phyloP scores from a whole-genome alignment of 805 yeast genomes.

The Candida qinlingensis region DNA sequence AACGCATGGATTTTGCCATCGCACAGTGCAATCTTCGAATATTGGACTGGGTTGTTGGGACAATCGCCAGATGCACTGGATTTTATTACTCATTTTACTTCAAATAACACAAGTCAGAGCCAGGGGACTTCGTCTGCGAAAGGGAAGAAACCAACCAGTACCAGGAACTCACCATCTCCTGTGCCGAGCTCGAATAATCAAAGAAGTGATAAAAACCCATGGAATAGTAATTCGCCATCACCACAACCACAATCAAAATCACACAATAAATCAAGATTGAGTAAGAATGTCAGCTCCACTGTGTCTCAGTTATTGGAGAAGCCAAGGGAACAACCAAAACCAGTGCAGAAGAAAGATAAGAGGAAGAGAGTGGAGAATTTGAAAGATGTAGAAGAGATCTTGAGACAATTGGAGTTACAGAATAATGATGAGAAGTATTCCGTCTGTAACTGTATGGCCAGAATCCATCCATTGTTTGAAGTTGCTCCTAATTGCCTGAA shows the following conservation, averaged over 20 bases:
- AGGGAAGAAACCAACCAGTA: background rate
- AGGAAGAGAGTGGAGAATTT: conserved; percentile 47
- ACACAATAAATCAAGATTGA: conserved; percentile 10
- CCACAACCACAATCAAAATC: background rate
- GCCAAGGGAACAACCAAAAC: conserved; percentile 25
- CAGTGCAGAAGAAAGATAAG: conserved; percentile 32
- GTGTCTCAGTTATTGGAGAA: conserved; percentile 45
- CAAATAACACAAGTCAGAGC: conserved; percentile 5
- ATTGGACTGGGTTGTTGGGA: conserved; percentile 53
- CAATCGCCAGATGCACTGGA: conserved; percentile 47
- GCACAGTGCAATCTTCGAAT: conserved; percentile 43
- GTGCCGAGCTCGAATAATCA: too few relatives aligned
- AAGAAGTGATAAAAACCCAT: conserved; percentile 8
- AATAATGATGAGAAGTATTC: conserved; percentile 21
- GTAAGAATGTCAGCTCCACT: conserved; percentile 24
- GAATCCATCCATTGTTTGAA: conserved; percentile 81
- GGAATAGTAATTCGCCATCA: conserved; percentile 11
- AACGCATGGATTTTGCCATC: conserved; percentile 44
- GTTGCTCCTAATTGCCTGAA: conserved; percentile 89
- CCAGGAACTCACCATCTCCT: background rate
- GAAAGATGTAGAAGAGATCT: conserved; percentile 60
- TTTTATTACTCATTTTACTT: conserved; percentile 41
- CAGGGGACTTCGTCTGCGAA: too few relatives aligned
- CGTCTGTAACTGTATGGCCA: conserved; percentile 78
- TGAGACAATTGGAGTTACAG: conserved; percentile 45